phyloP scores from a whole-genome alignment of 1,284 basidiomycete genomes.

The Sphaerobolus stellatus region DNA sequence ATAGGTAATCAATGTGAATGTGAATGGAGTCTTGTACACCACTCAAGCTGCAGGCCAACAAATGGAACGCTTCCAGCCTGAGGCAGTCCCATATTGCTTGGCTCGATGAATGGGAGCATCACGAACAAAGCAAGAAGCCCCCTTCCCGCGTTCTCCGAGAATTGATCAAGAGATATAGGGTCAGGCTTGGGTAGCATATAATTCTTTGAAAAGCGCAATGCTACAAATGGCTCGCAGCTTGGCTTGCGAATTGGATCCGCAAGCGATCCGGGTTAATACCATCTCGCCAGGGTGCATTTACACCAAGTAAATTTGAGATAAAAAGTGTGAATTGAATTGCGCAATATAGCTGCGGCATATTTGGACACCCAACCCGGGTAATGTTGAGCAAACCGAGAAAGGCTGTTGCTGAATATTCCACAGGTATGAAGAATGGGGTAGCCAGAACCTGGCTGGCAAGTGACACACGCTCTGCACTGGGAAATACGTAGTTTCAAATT shows the following conservation, averaged over 20 bases:
- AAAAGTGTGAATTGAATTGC: neutral
- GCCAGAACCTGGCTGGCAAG: slow-evolving; percentile 81
- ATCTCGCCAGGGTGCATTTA: slow-evolving; percentile 27
- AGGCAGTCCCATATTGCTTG: slow-evolving; percentile 44
- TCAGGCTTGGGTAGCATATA: slow-evolving; percentile 36
- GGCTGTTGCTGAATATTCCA: too few relatives aligned
- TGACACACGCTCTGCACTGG: slow-evolving; percentile 77
- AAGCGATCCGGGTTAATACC: slow-evolving; percentile 32
- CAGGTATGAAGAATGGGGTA: slow-evolving; percentile 61
- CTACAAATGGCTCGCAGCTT: slow-evolving; percentile 40
- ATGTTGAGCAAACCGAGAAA: slow-evolving; percentile 24
- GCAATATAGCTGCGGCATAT: slow-evolving; percentile 76
- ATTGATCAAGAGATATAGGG: neutral
- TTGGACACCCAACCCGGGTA: slow-evolving; percentile 70
- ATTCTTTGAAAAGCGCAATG: slow-evolving; percentile 39
- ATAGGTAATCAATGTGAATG: slow-evolving; percentile 34
- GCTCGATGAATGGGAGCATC: slow-evolving; percentile 44
- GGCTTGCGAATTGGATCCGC: slow-evolving; percentile 38
- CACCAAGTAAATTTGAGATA: neutral
- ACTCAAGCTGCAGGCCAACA: slow-evolving; percentile 34
- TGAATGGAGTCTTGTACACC: slow-evolving; percentile 37
- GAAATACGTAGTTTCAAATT: slow-evolving; percentile 49
- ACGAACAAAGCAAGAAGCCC: slow-evolving; percentile 14
- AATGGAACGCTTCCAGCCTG: slow-evolving; percentile 30
- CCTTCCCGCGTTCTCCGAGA: too few relatives aligned